A percentile compares a stretch with the other conserved stretches of the same genome.
Conservation (phyloP, 1,284 basidiomycete genomes). For the Thecaphora frezii region DNA sequence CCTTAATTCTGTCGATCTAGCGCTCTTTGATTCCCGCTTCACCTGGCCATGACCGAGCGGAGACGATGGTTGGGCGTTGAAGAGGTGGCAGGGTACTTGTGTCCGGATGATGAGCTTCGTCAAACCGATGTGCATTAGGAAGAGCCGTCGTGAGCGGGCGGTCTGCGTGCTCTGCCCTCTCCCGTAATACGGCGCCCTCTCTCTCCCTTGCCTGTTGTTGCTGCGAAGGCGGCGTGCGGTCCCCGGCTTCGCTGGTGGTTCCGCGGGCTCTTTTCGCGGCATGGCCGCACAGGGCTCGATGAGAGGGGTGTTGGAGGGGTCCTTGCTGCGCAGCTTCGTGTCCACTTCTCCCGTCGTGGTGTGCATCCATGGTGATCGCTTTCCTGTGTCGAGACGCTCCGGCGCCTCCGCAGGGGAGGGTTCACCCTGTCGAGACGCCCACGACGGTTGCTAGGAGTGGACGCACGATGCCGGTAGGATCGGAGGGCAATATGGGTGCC, state of each 20-base stretch:
- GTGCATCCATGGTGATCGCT: too few relatives aligned
- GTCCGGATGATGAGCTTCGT: constrained; percentile 50
- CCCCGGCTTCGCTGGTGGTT: too few relatives aligned
- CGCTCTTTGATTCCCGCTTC: too few relatives aligned
- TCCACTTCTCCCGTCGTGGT: background rate
- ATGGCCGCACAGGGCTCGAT: too few relatives aligned
- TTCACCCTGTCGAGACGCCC: constrained; percentile 7
- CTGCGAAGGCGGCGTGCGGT: too few relatives aligned
- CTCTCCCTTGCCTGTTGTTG: constrained; percentile 9
- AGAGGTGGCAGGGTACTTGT: background rate
- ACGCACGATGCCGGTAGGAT: constrained; percentile 7
- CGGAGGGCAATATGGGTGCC: constrained; percentile 33
- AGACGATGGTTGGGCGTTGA: background rate
- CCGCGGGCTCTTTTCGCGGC: too few relatives aligned
- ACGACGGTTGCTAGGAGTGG: constrained; percentile 16
- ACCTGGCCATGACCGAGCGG: background rate
- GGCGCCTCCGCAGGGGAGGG: too few relatives aligned
- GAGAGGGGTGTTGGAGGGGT: too few relatives aligned
- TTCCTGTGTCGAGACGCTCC: too few relatives aligned
- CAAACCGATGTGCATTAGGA: constrained; percentile 56
- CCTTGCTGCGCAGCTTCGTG: background rate
- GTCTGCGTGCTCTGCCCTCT: constrained; percentile 40
- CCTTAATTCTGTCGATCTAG: constrained; percentile 1
- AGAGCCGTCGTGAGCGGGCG: constrained; percentile 59
- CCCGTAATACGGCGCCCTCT: constrained; percentile 20